Percentiles rank a stretch among this genome's conserved stretches.
Evolutionary conservation across 441 rosid genomes (phyloP).

Genomic region (Pelargonium myrrhifolium): DNA sequence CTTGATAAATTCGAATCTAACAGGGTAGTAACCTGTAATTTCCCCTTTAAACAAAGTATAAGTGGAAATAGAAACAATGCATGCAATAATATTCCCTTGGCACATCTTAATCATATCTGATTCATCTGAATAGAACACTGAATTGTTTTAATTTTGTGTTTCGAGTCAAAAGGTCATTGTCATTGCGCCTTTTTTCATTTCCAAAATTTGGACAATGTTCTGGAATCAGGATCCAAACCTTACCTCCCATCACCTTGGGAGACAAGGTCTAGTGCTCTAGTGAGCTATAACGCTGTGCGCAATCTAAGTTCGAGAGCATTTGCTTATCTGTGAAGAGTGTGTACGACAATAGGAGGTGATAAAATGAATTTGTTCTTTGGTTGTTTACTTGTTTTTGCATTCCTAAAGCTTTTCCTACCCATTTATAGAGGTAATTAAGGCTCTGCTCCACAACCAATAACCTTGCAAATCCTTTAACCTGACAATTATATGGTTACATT

Average conservation of each 20-base stretch:
- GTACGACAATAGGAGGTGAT: neutral
- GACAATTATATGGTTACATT: neutral
- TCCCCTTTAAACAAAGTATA: neutral
- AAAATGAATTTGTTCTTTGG: neutral
- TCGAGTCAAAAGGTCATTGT: neutral
- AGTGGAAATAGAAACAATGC: neutral
- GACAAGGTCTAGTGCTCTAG: neutral
- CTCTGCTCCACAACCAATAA: neutral
- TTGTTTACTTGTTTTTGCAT: neutral
- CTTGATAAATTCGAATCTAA: no score
- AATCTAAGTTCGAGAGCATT: neutral
- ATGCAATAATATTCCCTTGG: neutral
- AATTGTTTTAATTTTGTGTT: neutral
- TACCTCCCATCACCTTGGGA: neutral
- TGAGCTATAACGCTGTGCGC: neutral
- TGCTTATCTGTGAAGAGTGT: neutral
- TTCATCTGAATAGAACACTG: neutral
- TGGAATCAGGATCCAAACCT: neutral
- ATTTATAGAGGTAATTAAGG: neutral
- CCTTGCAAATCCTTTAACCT: neutral
- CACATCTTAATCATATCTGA: neutral
- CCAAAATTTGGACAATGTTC: neutral
- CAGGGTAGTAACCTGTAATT: no score
- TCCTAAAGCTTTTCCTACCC: neutral
- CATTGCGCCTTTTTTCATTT: neutral